These are phyloP conservation scores for Rhizoclosmatium sp. DNA, from an alignment of 192 early-diverging fungal species.

Conservation along the genomic window DNA sequence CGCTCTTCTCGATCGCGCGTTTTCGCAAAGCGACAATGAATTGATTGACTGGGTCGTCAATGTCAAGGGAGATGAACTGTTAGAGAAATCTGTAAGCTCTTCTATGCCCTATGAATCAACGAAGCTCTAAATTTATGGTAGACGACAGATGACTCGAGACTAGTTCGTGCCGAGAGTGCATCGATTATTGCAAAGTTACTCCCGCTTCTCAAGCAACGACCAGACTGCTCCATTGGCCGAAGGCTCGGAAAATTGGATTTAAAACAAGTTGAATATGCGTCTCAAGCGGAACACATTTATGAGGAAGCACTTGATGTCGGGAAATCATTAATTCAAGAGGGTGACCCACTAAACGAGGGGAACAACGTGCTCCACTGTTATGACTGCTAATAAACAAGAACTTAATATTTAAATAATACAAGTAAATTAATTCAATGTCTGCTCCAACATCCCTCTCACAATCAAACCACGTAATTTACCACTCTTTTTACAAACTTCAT, in stretches of 20 bases:
- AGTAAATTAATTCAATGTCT: neutral
- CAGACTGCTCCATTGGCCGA: neutral
- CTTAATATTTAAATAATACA: neutral
- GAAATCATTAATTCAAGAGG: slow-evolving; percentile 21
- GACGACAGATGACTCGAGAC: slow-evolving; percentile 17
- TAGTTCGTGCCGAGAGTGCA: slow-evolving; percentile 17
- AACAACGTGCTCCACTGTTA: slow-evolving; percentile 32
- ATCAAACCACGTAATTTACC: neutral
- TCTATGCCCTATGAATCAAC: neutral
- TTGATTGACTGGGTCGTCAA: neutral
- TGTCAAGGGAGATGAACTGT: neutral
- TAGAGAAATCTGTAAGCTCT: neutral
- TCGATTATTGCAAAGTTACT: neutral
- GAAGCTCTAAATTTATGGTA: neutral
- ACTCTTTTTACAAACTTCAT: slow-evolving; percentile 13
- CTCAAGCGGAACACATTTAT: slow-evolving; percentile 26
- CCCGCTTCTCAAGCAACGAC: neutral
- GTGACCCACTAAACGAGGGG: slow-evolving; percentile 27
- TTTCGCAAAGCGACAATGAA: neutral
- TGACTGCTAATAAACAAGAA: neutral
- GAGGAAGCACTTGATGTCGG: slow-evolving; percentile 31
- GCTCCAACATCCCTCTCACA: slow-evolving; percentile 29
- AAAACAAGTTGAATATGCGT: neutral
- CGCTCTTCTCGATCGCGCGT: neutral
- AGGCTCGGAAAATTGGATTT: slow-evolving; percentile 13